Evolutionary conservation across 202 grass and related monocot species (phyloP).

Genomic region (Panicum hallii): DNA sequence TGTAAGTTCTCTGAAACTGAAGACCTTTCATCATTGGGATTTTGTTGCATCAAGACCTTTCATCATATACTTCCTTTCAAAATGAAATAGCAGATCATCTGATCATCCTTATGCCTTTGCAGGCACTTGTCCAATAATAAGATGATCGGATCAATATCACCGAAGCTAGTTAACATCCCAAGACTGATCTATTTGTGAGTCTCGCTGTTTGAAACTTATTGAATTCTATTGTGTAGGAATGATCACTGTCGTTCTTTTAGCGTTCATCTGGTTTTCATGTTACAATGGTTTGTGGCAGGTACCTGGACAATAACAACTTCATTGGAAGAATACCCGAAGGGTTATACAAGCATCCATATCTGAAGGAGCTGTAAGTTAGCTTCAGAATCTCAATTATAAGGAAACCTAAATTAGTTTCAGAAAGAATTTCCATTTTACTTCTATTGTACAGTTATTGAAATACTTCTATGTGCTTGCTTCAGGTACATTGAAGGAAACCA

Average conservation of each 20-base stretch:
- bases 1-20: slow-evolving; percentile 60
- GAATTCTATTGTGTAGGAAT: neutral
- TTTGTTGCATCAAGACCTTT: slow-evolving; percentile 1
- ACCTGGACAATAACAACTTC: slow-evolving; percentile 93
- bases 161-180: slow-evolving; percentile 74
- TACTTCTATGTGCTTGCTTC: slow-evolving; percentile 17
- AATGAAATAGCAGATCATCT: neutral
- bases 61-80: neutral
- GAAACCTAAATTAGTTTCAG: slow-evolving; percentile 3
- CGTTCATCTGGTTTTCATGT: slow-evolving; percentile 7
- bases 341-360: slow-evolving; percentile 85
- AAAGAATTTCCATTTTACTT: neutral
- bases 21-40: neutral
- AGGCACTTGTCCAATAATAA: slow-evolving; percentile 91
- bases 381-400: slow-evolving; percentile 19
- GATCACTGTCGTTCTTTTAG: neutral
- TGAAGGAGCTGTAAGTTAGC: slow-evolving; percentile 88
- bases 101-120: slow-evolving; percentile 24
- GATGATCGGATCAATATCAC: slow-evolving; percentile 82
- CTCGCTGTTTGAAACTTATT: slow-evolving; percentile 7
- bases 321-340: slow-evolving; percentile 94
- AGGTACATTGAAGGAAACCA: slow-evolving; percentile 94
- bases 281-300: slow-evolving; percentile 49
- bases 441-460: neutral
- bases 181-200: slow-evolving; percentile 96